Base-by-base conservation (phyloP, 2,329 filamentous ascomycete species). In the Colletotrichum kahawae region DNA sequence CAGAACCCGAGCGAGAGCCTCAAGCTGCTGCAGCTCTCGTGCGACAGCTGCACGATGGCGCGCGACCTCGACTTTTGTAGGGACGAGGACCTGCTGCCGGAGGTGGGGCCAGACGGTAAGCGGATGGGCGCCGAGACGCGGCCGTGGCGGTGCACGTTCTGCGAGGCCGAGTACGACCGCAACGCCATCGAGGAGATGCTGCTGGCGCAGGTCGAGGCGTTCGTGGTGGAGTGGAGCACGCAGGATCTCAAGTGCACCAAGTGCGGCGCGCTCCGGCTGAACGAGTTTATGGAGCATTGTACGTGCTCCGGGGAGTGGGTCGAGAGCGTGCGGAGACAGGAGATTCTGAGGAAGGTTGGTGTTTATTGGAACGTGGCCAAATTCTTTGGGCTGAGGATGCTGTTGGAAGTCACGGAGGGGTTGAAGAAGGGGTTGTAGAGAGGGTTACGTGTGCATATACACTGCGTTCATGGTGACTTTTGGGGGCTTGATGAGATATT, bases 211-310 rank as follows among this genome's bases (percentile, higher is more conserved):
- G 93, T 98, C 21, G 93, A 98, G 83, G 91, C 91, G 27, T 86
- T 93, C 81, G 88, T 95, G 9, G 90, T 95, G 31, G 92, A 94
- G 79, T 99, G 97, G 96, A 90, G 92, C 77, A 95, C 93, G 38
- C 96, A 98, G 85, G 97, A 99, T 83, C 85, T 98, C 73, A 95
- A 95, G 84, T 99, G 97, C 78, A 82, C 81, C 34, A 88, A 90
- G 74, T 94, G 92, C 82, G 91, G 90, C 36, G 95, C 95, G 79
- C 84, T 98, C 51, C 88, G 95, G 81, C 89, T 95, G 54, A 98
- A 98, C 82, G 96, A 98, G 81, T 97, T 98, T 80, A 95, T 97
- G 92, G 96, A 98, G 83, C 96, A 98, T 84, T 99, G 97, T 84
- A 94, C 93, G 13, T 99, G 97, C 87, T 95, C 95, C 76, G 97